A percentile compares a stretch with the other conserved stretches of the same genome.
Evolutionary conservation across 176 grass and related monocot species (phyloP).

Genomic region (Zea mays): Zm-B73-REFERENCE-NAM-5.0 NC_050098.1:201731501-201732000

Average conservation of each 20-base stretch:
- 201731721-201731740: slow-evolving; percentile 76
- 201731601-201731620: slow-evolving; percentile 24
- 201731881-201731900: slow-evolving; percentile 54
- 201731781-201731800: slow-evolving; percentile 60
- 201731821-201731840: slow-evolving; percentile 74
- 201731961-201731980: slow-evolving; percentile 44
- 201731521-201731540: slow-evolving; percentile 48
- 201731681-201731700: not conserved
- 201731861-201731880: slow-evolving; percentile 95
- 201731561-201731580: slow-evolving; percentile 42
- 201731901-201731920: slow-evolving; percentile 48
- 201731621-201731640: slow-evolving; percentile 39
- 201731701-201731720: slow-evolving; percentile 9
- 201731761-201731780: slow-evolving; percentile 49
- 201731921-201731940: slow-evolving; percentile 87
- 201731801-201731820: slow-evolving; percentile 96
- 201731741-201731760: slow-evolving; percentile 68
- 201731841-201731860: slow-evolving; percentile 77
- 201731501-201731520: not conserved
- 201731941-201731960: slow-evolving; percentile 82
- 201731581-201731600: not conserved
- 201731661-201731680: too few relatives aligned
- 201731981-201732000: not conserved
- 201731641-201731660: not conserved
- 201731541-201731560: slow-evolving; percentile 53